Base-by-base conservation (phyloP, 306 rosid species). In the Begonia fuchsioides region DNA sequence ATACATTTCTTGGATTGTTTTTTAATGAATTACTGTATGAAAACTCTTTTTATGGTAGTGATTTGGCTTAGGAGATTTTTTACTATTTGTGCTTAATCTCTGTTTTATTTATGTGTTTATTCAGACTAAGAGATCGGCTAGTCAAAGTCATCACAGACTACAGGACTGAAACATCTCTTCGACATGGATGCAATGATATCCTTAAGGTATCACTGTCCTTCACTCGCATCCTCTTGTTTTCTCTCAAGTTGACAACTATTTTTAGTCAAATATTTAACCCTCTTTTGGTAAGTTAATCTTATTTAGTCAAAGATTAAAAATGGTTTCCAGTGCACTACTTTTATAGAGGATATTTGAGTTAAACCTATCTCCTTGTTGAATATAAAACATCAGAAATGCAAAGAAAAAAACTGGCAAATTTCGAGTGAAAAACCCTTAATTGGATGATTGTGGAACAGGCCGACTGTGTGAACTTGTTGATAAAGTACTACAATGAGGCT, bases 171-270 rank as follows among this genome's bases (percentile, higher is more conserved):
- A 90, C 95, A 45, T 85, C 95, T 38, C 87, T 90, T 43, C 72
- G 95, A 71, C 87, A 90, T 69, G 98, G 95, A 41, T 90, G 98
- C 72, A 90, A 90, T 65, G 85, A 85, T 72, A 90, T 90, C 57
- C 90, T 90, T 32, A 90, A 85, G 95, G 98, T 90, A 68, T 20
- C 52, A 15, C 44, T 17, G 3, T 56, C 13, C 38, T 45, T 57
- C 45, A 12, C 45, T 4, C 8, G 35, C 35, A 26, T 26, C 35
- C 35, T 26, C 35, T 26, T 26, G 3, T 26, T 26, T 26, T 26
- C 7, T 4, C 35, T 26, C 7, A 26, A 26, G 5, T 26, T 26
- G 35, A 26, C 35, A 26, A 26, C 35, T 26, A 4, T 26, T 0
- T 26, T 26, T 26, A 26, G 8, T 26, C 35, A 26, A 26, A 26